Percentiles rank a stretch among this genome's conserved stretches.
phyloP scores from a whole-genome alignment of 345 rosid genomes.

The Jatropha curcas region DNA sequence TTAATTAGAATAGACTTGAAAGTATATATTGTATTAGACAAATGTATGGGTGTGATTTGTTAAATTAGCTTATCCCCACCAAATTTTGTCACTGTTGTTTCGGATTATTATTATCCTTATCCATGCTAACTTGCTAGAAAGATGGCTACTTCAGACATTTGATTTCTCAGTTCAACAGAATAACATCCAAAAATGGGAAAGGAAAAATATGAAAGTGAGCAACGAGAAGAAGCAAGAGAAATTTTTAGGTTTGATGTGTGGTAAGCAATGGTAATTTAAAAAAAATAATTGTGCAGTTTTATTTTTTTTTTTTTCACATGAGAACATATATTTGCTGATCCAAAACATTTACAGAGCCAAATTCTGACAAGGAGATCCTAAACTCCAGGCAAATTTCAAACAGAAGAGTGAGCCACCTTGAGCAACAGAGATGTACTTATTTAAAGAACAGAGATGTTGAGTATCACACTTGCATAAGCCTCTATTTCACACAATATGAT shows the following conservation, averaged over 20 bases:
- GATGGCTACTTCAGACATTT: not conserved
- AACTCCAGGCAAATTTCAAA: conserved; percentile 7
- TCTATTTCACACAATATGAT: not conserved
- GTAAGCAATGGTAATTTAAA: not conserved
- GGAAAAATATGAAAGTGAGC: too few relatives aligned
- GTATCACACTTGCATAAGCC: not conserved
- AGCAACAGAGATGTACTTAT: not conserved
- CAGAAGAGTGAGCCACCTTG: not conserved
- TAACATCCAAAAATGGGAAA: too few relatives aligned
- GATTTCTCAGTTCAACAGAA: not conserved
- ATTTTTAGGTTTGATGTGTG: not conserved
- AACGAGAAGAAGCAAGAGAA: not conserved
- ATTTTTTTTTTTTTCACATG: too few relatives aligned
- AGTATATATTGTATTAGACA: not conserved
- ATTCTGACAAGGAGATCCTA: conserved; percentile 4
- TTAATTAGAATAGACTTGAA: not conserved
- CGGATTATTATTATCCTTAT: not conserved
- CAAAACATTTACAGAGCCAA: not conserved
- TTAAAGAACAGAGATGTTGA: conserved; percentile 5
- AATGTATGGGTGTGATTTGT: not conserved
- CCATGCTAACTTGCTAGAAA: not conserved
- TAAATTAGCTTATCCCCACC: not conserved
- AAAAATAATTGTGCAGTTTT: not conserved
- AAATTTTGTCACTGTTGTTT: not conserved
- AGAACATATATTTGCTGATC: not conserved